phyloP scores from a whole-genome alignment of 2,329 filamentous ascomycete species.

The Botrytis pseudocinerea region DNA sequence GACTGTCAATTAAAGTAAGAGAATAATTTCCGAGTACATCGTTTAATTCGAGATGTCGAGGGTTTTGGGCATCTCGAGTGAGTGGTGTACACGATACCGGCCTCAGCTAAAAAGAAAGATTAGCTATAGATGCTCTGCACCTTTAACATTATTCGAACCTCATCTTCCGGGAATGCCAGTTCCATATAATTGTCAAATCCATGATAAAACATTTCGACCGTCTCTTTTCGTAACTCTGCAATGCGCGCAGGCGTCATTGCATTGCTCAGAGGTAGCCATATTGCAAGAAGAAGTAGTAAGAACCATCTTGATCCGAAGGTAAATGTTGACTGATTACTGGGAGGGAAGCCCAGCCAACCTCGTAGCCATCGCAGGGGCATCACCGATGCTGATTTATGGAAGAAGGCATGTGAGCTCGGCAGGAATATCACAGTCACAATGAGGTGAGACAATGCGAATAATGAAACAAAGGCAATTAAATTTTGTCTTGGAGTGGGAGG shows the following conservation, averaged over 20 bases:
- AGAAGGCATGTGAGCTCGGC: constrained; percentile 41
- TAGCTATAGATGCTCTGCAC: background rate
- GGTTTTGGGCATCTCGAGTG: constrained; percentile 78
- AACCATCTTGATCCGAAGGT: constrained; percentile 34
- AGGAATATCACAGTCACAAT: constrained; percentile 9
- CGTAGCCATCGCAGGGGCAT: constrained; percentile 41
- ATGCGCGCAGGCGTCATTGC: constrained; percentile 58
- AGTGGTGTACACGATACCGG: constrained; percentile 83
- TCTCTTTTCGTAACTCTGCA: constrained; percentile 57
- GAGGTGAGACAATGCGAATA: background rate
- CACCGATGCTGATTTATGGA: constrained; percentile 36
- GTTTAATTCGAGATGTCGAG: constrained; percentile 81
- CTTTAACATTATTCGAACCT: constrained; percentile 51
- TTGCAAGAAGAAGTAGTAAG: constrained; percentile 29
- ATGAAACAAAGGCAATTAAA: background rate
- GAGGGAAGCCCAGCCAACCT: constrained; percentile 25
- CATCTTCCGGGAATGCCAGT: constrained; percentile 93
- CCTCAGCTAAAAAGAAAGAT: constrained; percentile 58
- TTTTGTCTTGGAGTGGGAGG: background rate
- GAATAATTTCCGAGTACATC: constrained; percentile 98
- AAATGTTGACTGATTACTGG: constrained; percentile 29
- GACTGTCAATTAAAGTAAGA: constrained; percentile 88
- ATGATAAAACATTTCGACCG: constrained; percentile 89
- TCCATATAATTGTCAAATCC: constrained; percentile 94
- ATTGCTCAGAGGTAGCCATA: constrained; percentile 35